A percentile compares a stretch with the other conserved stretches of the same genome.
phyloP scores from a whole-genome alignment of 805 yeast species.

The Hanseniaspora hatyaiensis region DNA sequence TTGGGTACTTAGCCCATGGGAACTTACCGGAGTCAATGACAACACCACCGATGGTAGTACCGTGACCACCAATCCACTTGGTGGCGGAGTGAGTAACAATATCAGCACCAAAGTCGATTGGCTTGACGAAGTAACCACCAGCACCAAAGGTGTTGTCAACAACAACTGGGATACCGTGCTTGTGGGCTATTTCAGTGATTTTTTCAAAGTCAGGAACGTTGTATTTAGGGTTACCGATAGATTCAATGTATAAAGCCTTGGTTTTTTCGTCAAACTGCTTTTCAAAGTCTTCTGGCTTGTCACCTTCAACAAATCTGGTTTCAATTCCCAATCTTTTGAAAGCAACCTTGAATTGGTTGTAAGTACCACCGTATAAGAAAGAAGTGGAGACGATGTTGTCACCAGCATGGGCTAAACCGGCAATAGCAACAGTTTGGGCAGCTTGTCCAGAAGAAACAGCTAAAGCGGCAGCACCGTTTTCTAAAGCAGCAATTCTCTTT shows the following conservation, averaged over 20 bases:
- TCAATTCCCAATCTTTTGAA: slow-evolving; percentile 83
- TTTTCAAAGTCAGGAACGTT: slow-evolving; percentile 83
- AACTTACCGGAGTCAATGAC: slow-evolving; percentile 84
- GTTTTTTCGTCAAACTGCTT: slow-evolving; percentile 70
- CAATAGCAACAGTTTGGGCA: slow-evolving; percentile 77
- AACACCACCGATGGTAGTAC: slow-evolving; percentile 87
- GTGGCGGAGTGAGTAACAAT: slow-evolving; percentile 90
- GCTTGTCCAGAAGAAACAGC: slow-evolving; percentile 95
- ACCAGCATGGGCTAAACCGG: slow-evolving; percentile 75
- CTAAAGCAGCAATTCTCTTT: slow-evolving; percentile 82
- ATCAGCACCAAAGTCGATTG: slow-evolving; percentile 83
- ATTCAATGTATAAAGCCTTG: slow-evolving; percentile 78
- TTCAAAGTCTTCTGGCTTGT: slow-evolving; percentile 58
- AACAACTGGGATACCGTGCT: slow-evolving; percentile 76
- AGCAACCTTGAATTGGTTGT: slow-evolving; percentile 86
- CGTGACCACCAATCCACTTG: slow-evolving; percentile 97
- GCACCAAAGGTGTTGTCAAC: slow-evolving; percentile 97
- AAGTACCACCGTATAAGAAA: slow-evolving; percentile 88
- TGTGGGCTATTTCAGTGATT: slow-evolving; percentile 65
- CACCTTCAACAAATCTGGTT: slow-evolving; percentile 75
- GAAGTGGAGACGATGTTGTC: slow-evolving; percentile 83
- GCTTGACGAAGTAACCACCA: slow-evolving; percentile 78
- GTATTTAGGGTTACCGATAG: slow-evolving; percentile 87
- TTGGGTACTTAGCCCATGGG: slow-evolving; percentile 78
- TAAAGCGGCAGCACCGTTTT: slow-evolving; percentile 82